phyloP scores from a whole-genome alignment of 2,329 filamentous ascomycete species.

The Orbilia brochopaga region DNA sequence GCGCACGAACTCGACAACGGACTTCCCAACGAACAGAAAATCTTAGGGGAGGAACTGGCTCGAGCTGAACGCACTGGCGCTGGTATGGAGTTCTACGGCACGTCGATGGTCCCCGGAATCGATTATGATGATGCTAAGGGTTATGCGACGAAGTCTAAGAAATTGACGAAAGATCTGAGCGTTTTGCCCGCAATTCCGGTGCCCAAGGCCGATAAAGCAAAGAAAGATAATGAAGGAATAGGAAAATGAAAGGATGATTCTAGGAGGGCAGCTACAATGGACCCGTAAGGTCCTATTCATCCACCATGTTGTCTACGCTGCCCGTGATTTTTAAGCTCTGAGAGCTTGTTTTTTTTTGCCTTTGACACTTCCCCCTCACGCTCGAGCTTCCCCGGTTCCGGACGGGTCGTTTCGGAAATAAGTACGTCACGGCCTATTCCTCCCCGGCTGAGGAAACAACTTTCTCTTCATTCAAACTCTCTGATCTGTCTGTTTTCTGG shows the following conservation, averaged over 20 bases:
- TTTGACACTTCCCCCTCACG: too few relatives aligned
- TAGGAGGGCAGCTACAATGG: too few relatives aligned
- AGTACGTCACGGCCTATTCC: too few relatives aligned
- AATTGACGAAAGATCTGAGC: constrained; percentile 24
- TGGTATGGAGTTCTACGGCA: constrained; percentile 15
- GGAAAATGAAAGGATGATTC: constrained; percentile 15
- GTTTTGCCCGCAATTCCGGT: constrained; percentile 1
- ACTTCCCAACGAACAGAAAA: constrained; percentile 20
- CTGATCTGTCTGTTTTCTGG: too few relatives aligned
- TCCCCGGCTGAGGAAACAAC: too few relatives aligned
- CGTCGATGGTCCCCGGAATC: constrained; percentile 6
- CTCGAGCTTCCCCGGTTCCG: too few relatives aligned
- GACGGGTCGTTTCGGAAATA: too few relatives aligned
- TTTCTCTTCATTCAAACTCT: too few relatives aligned
- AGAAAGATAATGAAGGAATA: constrained; percentile 1
- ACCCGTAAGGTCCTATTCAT: too few relatives aligned
- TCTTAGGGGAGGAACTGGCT: constrained; percentile 27
- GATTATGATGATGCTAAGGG: constrained; percentile 22
- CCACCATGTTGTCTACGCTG: too few relatives aligned
- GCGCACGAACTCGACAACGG: constrained; percentile 26
- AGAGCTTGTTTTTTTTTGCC: constrained; percentile 7
- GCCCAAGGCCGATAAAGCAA: constrained; percentile 4
- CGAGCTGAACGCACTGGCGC: constrained; percentile 22
- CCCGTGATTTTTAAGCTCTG: too few relatives aligned
- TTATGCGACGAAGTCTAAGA: constrained; percentile 19